Evolutionary conservation across 371 early-diverging fungal genomes (phyloP).

Genomic region (Encephalitozoon cuniculi): DNA sequence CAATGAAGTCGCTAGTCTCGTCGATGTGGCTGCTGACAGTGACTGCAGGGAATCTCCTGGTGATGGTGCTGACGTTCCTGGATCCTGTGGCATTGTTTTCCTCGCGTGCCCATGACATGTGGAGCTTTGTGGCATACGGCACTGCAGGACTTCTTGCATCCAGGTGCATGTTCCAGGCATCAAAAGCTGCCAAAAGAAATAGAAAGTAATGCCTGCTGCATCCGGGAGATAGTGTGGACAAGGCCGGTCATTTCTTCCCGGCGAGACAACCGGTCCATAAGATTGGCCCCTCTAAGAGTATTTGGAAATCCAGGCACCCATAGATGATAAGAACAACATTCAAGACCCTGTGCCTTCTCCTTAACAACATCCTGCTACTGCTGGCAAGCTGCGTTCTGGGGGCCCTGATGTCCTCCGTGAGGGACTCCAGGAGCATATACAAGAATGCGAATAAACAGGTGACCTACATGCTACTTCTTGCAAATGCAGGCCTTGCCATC

Average conservation of each 20-base stretch:
- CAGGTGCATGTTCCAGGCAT: neutral
- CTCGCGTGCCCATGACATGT: neutral
- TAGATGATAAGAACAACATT: constrained; percentile 9
- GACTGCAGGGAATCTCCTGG: constrained; percentile 61
- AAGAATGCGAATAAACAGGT: neutral
- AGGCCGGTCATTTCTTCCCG: neutral
- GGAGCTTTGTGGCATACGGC: constrained; percentile 12
- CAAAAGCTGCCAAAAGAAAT: neutral
- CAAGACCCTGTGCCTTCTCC: neutral
- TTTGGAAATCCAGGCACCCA: neutral
- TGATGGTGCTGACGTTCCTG: constrained; percentile 31
- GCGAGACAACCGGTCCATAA: neutral
- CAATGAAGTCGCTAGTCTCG: constrained; percentile 47
- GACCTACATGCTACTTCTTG: neutral
- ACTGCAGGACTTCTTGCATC: neutral
- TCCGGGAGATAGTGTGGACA: no score
- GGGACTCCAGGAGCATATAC: neutral
- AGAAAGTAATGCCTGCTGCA: neutral
- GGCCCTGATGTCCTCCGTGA: neutral
- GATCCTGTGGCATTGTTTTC: neutral
- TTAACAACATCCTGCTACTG: neutral
- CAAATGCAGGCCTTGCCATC: constrained; percentile 7
- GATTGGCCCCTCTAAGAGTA: neutral
- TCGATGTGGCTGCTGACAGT: constrained; percentile 59
- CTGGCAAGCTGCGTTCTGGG: neutral